phyloP scores from a whole-genome alignment of 148 eudicot species.

The Silene latifolia region DNA sequence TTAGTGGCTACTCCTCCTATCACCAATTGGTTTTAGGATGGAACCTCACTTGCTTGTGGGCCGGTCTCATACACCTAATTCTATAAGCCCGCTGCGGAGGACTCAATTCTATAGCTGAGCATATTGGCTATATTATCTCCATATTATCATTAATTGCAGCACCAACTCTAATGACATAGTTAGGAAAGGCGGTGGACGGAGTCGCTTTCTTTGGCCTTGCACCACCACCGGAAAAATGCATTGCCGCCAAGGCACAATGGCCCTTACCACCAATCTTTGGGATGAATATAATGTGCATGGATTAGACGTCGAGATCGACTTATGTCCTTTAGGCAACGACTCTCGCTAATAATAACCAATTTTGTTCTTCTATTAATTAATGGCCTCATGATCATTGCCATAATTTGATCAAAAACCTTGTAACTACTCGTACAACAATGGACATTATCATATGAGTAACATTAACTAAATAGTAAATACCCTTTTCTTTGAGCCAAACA shows the following conservation, averaged over 20 bases:
- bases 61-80: too few relatives aligned
- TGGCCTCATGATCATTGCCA: constrained; percentile 33
- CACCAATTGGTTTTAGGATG: too few relatives aligned
- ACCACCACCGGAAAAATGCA: constrained; percentile 2
- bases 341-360: constrained; percentile 16
- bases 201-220: background rate
- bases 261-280: constrained; percentile 27
- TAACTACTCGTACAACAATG: background rate
- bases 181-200: constrained; percentile 3
- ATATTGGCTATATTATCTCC: too few relatives aligned
- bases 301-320: constrained; percentile 10
- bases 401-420: constrained; percentile 18
- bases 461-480: too few relatives aligned
- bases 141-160: too few relatives aligned
- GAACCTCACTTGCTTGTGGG: too few relatives aligned
- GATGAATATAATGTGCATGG: constrained; percentile 33
- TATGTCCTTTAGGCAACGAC: constrained; percentile 28
- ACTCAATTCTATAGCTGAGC: background rate
- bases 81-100: too few relatives aligned
- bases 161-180: background rate
- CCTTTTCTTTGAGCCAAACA: constrained; percentile 5
- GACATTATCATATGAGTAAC: background rate
- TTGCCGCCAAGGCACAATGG: constrained; percentile 23
- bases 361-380: constrained; percentile 17
- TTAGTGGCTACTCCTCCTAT: too few relatives aligned